A percentile compares a stretch with the other conserved stretches of the same genome.
Evolutionary conservation across 495 filamentous ascomycete genomes (phyloP).

Genomic region (Penicillium canariense): DNA sequence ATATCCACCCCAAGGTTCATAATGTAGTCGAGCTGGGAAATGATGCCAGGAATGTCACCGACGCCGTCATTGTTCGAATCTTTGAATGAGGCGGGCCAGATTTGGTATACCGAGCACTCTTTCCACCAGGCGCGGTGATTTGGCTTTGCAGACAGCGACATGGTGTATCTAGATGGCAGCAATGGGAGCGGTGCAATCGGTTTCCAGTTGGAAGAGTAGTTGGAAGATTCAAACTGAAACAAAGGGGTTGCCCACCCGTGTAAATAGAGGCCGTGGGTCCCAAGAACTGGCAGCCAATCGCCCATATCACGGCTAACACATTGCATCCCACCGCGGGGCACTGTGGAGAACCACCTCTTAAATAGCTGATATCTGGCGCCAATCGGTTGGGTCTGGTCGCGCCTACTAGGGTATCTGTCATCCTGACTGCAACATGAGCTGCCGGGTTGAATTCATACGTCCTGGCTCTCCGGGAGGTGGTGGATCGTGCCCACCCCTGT

Average conservation of each 20-base stretch:
- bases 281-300: slow-evolving; percentile 13
- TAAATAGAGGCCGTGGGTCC: slow-evolving; percentile 7
- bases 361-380: slow-evolving; percentile 9
- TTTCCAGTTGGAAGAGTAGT: not conserved
- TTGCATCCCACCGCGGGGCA: slow-evolving; percentile 27
- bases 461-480: not conserved
- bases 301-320: slow-evolving; percentile 14
- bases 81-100: slow-evolving; percentile 65
- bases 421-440: slow-evolving; percentile 7
- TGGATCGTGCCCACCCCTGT: slow-evolving; percentile 18
- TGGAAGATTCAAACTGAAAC: not conserved
- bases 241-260: not conserved
- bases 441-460: slow-evolving; percentile 7
- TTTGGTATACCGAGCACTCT: slow-evolving; percentile 62
- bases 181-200: not conserved
- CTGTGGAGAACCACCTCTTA: slow-evolving; percentile 23
- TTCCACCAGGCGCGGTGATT: slow-evolving; percentile 55
- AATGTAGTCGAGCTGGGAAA: slow-evolving; percentile 64
- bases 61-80: slow-evolving; percentile 67
- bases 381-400: slow-evolving; percentile 8
- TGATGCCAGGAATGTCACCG: slow-evolving; percentile 66
- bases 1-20: slow-evolving; percentile 60
- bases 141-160: slow-evolving; percentile 27
- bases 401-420: not conserved
- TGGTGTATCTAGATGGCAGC: slow-evolving; percentile 8